Conservation (phyloP, 2,329 filamentous ascomycete species). For the Cladosporium sp. region DNA sequence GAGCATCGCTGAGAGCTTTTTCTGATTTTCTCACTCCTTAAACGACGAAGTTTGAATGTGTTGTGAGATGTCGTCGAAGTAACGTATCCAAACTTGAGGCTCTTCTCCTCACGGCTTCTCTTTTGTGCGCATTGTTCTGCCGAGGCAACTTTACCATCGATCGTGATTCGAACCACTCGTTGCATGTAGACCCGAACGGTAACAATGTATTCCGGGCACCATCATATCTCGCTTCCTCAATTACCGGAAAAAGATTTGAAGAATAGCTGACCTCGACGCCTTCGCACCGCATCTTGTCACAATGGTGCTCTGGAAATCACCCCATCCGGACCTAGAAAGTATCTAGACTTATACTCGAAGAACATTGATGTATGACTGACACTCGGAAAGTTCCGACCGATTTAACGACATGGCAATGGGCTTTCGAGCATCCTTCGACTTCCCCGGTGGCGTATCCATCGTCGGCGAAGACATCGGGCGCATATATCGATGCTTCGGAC, state of each 20-base stretch:
- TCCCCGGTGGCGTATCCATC: slow-evolving; percentile 47
- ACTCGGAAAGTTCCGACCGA: slow-evolving; percentile 50
- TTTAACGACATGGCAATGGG: slow-evolving; percentile 60
- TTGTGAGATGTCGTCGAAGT: neutral
- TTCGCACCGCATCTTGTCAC: neutral
- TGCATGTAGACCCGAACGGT: neutral
- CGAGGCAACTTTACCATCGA: slow-evolving; percentile 5
- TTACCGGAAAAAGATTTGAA: neutral
- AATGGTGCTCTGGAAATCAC: slow-evolving; percentile 36
- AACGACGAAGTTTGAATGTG: neutral
- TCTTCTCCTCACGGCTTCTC: neutral
- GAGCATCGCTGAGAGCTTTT: too few relatives aligned
- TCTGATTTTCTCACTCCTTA: neutral
- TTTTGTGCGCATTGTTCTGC: slow-evolving; percentile 7
- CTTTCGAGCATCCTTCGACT: slow-evolving; percentile 55
- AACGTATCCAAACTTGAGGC: neutral
- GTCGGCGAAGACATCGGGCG: slow-evolving; percentile 39
- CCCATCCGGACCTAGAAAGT: slow-evolving; percentile 46
- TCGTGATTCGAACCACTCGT: neutral
- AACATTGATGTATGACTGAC: slow-evolving; percentile 15
- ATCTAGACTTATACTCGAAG: slow-evolving; percentile 7
- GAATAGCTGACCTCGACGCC: neutral
- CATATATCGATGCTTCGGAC: slow-evolving; percentile 55
- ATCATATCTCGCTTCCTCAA: neutral
- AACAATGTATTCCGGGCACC: neutral